These are phyloP conservation scores for Diaporthe capsici DNA, from an alignment of 2,329 filamentous ascomycete genomes.

Conservation along the genomic window DNA sequence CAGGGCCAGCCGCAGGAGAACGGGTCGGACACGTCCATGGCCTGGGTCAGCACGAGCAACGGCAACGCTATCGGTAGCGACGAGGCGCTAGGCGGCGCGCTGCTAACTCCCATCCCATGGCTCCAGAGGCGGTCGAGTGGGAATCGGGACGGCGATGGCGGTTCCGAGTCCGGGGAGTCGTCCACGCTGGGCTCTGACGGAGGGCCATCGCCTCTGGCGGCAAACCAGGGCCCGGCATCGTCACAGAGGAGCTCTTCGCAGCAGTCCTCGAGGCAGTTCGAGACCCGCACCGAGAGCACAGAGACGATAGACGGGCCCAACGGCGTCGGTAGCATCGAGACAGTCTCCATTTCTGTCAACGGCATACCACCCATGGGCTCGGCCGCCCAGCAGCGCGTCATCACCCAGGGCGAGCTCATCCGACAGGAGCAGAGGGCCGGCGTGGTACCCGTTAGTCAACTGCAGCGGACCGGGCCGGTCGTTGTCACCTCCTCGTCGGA, in stretches of 20 bases:
- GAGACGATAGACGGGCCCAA: constrained; percentile 87
- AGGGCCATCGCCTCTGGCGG: constrained; percentile 35
- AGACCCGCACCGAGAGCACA: constrained; percentile 78
- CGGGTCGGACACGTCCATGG: constrained; percentile 59
- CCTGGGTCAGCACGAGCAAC: constrained; percentile 54
- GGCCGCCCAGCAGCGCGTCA: constrained; percentile 59
- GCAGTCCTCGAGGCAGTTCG: constrained; percentile 58
- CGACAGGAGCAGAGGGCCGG: constrained; percentile 89
- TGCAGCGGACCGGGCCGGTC: constrained; percentile 58
- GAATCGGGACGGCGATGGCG: constrained; percentile 44
- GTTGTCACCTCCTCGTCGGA: constrained; percentile 42
- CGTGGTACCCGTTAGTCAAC: constrained; percentile 78
- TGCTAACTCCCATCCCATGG: constrained; percentile 96
- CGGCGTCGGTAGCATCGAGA: constrained; percentile 84
- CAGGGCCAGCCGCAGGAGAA: constrained; percentile 51
- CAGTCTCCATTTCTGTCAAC: constrained; percentile 82
- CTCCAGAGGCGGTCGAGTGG: constrained; percentile 61
- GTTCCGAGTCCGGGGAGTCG: constrained; percentile 38
- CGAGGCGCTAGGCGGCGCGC: constrained; percentile 88
- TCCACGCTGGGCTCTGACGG: constrained; percentile 38
- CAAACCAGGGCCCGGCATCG: background rate
- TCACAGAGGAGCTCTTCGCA: constrained; percentile 31
- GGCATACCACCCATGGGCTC: constrained; percentile 71
- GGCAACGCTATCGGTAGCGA: constrained; percentile 76
- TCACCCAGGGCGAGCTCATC: constrained; percentile 87